Conservation (phyloP, 306 rosid species). For the Neltuma alba region DNA sequence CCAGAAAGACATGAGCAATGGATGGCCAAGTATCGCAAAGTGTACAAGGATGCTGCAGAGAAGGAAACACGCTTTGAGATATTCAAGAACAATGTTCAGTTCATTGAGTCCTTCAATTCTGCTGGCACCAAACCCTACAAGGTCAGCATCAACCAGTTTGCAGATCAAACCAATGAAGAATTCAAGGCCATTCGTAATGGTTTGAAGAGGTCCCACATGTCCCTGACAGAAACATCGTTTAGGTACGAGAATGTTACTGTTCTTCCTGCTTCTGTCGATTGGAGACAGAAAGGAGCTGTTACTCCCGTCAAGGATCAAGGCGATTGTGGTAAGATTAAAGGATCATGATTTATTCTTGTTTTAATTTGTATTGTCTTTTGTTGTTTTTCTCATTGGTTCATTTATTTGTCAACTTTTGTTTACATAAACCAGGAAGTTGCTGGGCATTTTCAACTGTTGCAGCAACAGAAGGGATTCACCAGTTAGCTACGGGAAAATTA, state of each 20-base stretch:
- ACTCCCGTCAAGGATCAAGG: constrained; percentile 43
- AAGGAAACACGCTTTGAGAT: constrained; percentile 42
- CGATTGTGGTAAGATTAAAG: constrained; percentile 46
- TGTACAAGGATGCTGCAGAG: constrained; percentile 35
- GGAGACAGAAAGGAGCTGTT: constrained; percentile 49
- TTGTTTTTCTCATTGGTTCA: no score
- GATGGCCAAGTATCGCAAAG: constrained; percentile 33
- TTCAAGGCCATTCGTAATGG: constrained; percentile 33
- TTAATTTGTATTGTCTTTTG: neutral
- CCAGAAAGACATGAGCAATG: constrained; percentile 46
- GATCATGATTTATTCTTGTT: neutral
- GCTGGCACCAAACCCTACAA: constrained; percentile 42
- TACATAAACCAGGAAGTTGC: constrained; percentile 9
- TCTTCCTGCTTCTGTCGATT: constrained; percentile 35
- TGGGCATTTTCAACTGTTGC: constrained; percentile 9
- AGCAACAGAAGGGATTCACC: constrained; percentile 6
- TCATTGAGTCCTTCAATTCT: constrained; percentile 48
- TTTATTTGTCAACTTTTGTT: neutral
- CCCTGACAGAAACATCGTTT: constrained; percentile 6
- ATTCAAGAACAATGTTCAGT: constrained; percentile 46
- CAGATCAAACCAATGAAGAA: constrained; percentile 49
- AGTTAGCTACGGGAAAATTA: neutral
- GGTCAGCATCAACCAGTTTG: constrained; percentile 34
- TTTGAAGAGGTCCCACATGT: constrained; percentile 1
- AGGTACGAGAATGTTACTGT: constrained; percentile 37